Evolutionary conservation across 768 basidiomycete species (phyloP), one percentile per base, ranked within the genome.

Genomic region (Paxillus involutus): DNA sequence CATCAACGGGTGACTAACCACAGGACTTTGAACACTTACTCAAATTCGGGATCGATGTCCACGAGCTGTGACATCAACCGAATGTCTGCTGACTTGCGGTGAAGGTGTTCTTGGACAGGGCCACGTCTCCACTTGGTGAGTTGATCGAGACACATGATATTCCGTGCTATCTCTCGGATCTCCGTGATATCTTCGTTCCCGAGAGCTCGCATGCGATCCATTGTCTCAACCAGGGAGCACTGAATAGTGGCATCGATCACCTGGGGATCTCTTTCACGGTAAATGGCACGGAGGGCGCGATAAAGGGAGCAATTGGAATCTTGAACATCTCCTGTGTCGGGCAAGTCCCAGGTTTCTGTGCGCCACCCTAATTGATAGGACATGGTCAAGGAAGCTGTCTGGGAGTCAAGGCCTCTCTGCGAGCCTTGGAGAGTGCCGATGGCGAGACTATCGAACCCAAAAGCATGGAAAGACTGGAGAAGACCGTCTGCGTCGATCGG

Each of bases 331-430:
- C 71, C 58, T 0, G 76, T 75, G 46, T 89, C 82, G 1, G 95
- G 95, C 24, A 99, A 74, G 70, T 98, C 95, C 97, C 97, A 99
- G 1, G 86, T 88, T 56, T 89, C 91, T 0, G 94, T 96, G 44
- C 95, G 80, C 97, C 97, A 98, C 14, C 90, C 97, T 1, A 98
- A 76, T 39, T 84, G 80, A 69, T 93, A 94, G 33, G 76, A 81
- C 75, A 90, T 79, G 42, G 76, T 73, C 0, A 81, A 72, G 14
- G 77, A 66, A 24, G 56, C 62, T 13, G 57, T 64, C 50, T 56
- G 64, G 40, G 60, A 62, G 29, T 44, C 71, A 57, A 53, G 63
- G 41, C 63, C 64, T n/a, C 73, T 70, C 13, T 73, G 71, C 0
- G 73, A 71, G 39, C 65, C 72, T 41, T 83, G 80, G 13, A 89